phyloP scores from a whole-genome alignment of 2,329 filamentous ascomycete genomes.

The Boeremia lycopersici region DNA sequence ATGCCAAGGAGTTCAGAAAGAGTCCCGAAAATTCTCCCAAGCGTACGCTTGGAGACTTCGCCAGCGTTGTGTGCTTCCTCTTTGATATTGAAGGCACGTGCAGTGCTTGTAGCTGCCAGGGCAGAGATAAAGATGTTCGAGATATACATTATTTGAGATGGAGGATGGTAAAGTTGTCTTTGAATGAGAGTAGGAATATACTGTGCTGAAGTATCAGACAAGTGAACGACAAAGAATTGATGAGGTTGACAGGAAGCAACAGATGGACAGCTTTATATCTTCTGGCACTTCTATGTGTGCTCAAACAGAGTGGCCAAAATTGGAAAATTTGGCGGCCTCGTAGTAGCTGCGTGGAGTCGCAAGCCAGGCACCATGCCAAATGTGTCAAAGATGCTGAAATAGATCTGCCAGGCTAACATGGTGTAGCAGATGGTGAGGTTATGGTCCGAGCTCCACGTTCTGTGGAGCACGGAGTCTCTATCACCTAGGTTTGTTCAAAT shows the following conservation, averaged over 20 bases:
- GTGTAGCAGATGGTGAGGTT: constrained; percentile 25
- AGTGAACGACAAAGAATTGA: constrained; percentile 20
- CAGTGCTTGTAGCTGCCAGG: constrained; percentile 34
- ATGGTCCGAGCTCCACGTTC: constrained; percentile 17
- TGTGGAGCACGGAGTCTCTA: constrained; percentile 16
- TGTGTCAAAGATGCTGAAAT: constrained; percentile 16
- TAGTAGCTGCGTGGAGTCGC: constrained; percentile 14
- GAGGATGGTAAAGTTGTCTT: constrained; percentile 3
- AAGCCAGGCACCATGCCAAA: constrained; percentile 16
- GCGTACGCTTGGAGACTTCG: constrained; percentile 24
- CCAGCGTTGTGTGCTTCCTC: constrained; percentile 23
- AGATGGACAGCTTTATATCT: constrained; percentile 28
- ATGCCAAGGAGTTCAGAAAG: constrained; percentile 12
- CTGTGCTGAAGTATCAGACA: constrained; percentile 4
- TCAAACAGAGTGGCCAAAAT: constrained; percentile 24
- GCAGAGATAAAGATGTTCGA: constrained; percentile 32
- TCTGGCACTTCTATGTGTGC: constrained; percentile 2
- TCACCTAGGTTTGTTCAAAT: constrained; percentile 11
- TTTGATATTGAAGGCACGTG: constrained; percentile 31
- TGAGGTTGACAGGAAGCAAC: constrained; percentile 13
- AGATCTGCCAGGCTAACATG: constrained; percentile 23
- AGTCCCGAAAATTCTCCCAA: constrained; percentile 17
- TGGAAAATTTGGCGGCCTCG: constrained; percentile 12
- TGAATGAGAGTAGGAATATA: constrained; percentile 14
- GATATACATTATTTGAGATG: constrained; percentile 43